Evolutionary conservation across 2,329 filamentous ascomycete species (phyloP).

Genomic region (Neofusicoccum laricinum): DNA sequence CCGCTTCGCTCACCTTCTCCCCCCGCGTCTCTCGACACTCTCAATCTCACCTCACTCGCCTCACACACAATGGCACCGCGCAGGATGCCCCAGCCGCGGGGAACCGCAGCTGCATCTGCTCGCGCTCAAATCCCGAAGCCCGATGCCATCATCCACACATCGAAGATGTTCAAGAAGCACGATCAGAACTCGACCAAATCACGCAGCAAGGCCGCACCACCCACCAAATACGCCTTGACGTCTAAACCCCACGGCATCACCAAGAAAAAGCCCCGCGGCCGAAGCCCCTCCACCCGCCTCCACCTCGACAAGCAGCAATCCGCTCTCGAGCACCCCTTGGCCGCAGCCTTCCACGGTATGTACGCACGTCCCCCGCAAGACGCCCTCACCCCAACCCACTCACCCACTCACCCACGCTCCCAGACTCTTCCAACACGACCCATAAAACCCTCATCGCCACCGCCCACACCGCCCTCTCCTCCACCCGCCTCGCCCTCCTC

Average conservation of each 20-base stretch:
- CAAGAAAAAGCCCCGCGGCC: background rate
- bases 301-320: slow-evolving; percentile 18
- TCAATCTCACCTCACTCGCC: background rate
- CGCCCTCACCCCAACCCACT: background rate
- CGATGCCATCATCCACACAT: background rate
- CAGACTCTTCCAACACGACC: slow-evolving; percentile 29
- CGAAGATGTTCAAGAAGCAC: background rate
- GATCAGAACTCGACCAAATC: background rate
- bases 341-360: slow-evolving; percentile 28
- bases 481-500: slow-evolving; percentile 21
- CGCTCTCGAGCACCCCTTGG: slow-evolving; percentile 26
- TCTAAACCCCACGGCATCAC: slow-evolving; percentile 1
- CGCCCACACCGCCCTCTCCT: slow-evolving; percentile 21
- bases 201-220: background rate
- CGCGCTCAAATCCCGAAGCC: background rate
- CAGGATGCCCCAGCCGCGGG: background rate
- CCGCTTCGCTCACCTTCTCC: background rate
- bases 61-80: background rate
- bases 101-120: background rate
- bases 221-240: background rate
- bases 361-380: background rate
- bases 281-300: background rate
- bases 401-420: background rate
- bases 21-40: background rate
- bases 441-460: slow-evolving; percentile 25